These are phyloP conservation scores for Solanum hybrid DNA, from an alignment of 305 asterid species.

Conservation along the genomic window DNA sequence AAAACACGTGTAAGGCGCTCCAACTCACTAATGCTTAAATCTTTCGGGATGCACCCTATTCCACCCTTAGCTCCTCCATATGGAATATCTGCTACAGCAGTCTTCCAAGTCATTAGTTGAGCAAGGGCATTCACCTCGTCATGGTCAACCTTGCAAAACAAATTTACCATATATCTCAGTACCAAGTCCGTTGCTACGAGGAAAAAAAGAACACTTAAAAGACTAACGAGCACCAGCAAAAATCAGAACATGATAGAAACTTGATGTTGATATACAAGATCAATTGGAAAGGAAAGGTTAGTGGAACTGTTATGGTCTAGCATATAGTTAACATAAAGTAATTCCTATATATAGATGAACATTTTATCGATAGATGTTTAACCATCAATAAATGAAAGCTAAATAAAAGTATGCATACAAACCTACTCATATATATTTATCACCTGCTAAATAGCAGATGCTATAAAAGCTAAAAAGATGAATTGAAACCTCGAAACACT, in stretches of 20 bases:
- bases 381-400: background rate
- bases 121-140: constrained; percentile 98
- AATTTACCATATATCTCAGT: background rate
- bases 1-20: constrained; percentile 95
- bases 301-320: background rate
- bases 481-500: background rate
- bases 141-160: constrained; percentile 55
- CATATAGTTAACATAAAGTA: background rate
- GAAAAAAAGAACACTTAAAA: background rate
- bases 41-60: constrained; percentile 79
- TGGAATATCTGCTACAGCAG: constrained; percentile 92
- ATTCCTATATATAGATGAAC: background rate
- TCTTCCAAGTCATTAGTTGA: constrained; percentile 99
- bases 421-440: background rate
- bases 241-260: background rate
- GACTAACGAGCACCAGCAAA: background rate
- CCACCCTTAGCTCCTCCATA: constrained; percentile 99
- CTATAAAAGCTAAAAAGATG: background rate
- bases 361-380: background rate
- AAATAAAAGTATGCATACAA: background rate
- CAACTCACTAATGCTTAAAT: constrained; percentile 59
- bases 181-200: background rate
- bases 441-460: background rate
- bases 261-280: background rate
- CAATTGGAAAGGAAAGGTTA: background rate